Percentiles rank a stretch among this genome's conserved stretches.
phyloP scores from a whole-genome alignment of 257 asterid genomes.

The Fraxinus pennsylvanica region DNA sequence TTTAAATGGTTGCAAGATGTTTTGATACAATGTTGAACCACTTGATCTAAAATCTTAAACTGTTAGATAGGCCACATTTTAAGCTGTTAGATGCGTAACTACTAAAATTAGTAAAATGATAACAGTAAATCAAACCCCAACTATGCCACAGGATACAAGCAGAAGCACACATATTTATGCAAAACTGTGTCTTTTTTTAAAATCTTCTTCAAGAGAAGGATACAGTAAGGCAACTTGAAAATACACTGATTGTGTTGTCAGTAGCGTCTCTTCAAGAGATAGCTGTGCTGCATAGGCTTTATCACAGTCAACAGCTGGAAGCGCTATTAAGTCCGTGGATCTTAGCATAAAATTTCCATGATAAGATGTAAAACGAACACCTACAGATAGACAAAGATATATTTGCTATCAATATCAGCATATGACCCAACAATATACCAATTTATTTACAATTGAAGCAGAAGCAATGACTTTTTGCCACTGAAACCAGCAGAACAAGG shows the following conservation, averaged over 20 bases:
- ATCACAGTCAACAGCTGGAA: conserved; percentile 98
- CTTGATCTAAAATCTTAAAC: no score
- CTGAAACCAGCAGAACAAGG: conserved; percentile 8
- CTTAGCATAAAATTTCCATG: conserved; percentile 98
- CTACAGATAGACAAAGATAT: conserved; percentile 43
- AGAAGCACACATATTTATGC: conserved; percentile 14
- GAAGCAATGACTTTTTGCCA: conserved; percentile 20
- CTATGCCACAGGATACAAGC: background rate
- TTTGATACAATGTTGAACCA: no score
- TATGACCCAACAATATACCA: conserved; percentile 14
- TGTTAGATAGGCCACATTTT: no score
- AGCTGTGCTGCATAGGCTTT: conserved; percentile 96
- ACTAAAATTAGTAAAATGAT: background rate
- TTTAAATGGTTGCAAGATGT: no score
- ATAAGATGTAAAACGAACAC: conserved; percentile 94
- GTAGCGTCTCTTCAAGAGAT: conserved; percentile 87
- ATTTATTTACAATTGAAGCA: conserved; percentile 6
- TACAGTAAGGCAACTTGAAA: conserved; percentile 96
- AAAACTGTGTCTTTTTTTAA: conserved; percentile 4
- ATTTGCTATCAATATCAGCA: conserved; percentile 25
- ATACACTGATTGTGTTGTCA: conserved; percentile 77
- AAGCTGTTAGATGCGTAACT: background rate
- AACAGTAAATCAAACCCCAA: background rate
- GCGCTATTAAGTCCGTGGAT: conserved; percentile 93
- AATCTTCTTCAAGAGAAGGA: conserved; percentile 51